Evolutionary conservation across 257 asterid species (phyloP).

Genomic region (Penstemon newberryi): DNA sequence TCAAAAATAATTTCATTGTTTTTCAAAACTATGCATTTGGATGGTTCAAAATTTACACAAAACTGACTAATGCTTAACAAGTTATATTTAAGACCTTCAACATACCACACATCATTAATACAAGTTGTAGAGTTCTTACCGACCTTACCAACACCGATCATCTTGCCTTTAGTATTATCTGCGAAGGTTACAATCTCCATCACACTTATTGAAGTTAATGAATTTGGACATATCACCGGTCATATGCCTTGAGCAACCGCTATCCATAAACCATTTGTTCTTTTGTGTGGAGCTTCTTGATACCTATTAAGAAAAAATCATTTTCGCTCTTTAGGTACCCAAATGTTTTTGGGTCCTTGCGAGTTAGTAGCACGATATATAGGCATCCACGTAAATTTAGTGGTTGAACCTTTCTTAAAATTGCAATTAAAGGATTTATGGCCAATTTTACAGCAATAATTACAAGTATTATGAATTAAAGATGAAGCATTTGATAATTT

Average conservation of each 20-base stretch:
- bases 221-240: background rate
- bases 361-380: background rate
- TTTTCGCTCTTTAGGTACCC: background rate
- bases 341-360: background rate
- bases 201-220: background rate
- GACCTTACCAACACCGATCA: background rate
- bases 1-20: background rate
- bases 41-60: background rate
- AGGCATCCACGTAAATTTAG: background rate
- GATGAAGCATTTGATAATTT: background rate
- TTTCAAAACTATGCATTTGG: background rate
- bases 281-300: no score
- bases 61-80: background rate
- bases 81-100: background rate
- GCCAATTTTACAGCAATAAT: background rate
- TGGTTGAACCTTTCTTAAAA: background rate
- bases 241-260: background rate
- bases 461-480: background rate
- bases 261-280: background rate
- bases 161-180: background rate
- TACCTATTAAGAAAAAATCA: no score
- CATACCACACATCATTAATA: constrained; percentile 5
- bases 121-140: background rate
- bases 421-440: background rate
- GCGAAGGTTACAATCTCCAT: background rate